phyloP scores from a whole-genome alignment of 129 eudicot genomes.

The Daucus carota region DH1_v3.0 NC_030383.2:43307001-43307500 shows the following conservation, averaged over 20 bases:
- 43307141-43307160: constrained; percentile 32
- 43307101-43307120: constrained; percentile 62
- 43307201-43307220: constrained; percentile 15
- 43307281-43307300: constrained; percentile 49
- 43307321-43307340: constrained; percentile 48
- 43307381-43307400: constrained; percentile 37
- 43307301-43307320: constrained; percentile 46
- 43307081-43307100: constrained; percentile 70
- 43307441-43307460: constrained; percentile 53
- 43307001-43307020: no score
- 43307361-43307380: constrained; percentile 45
- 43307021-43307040: no score
- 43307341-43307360: constrained; percentile 33
- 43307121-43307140: constrained; percentile 53
- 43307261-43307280: constrained; percentile 26
- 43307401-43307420: constrained; percentile 49
- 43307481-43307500: no score
- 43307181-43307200: constrained; percentile 22
- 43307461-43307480: background rate
- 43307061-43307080: constrained; percentile 79
- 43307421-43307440: constrained; percentile 36
- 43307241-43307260: constrained; percentile 23
- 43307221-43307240: constrained; percentile 23
- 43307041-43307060: no score
- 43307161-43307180: constrained; percentile 23